Evolutionary conservation across 768 basidiomycete species (phyloP).

Genomic region (Xerocomellus chrysenteron): DNA sequence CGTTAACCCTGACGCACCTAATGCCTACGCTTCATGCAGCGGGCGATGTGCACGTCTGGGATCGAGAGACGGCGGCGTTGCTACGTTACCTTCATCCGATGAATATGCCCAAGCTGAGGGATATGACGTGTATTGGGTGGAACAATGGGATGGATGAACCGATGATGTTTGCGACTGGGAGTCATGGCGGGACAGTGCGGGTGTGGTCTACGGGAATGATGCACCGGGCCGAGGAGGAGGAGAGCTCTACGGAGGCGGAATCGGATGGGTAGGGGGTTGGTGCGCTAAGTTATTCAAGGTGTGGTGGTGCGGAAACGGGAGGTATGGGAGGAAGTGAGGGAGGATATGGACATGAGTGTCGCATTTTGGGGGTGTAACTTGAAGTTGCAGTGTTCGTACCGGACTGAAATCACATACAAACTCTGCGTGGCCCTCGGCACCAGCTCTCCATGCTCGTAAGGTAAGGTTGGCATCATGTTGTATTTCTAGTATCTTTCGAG

Average conservation of each 20-base stretch:
- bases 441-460: too few relatives aligned
- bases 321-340: neutral
- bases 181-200: slow-evolving; percentile 73
- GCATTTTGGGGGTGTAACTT: neutral
- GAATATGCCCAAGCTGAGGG: slow-evolving; percentile 46
- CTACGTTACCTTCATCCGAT: slow-evolving; percentile 67
- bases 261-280: slow-evolving; percentile 14
- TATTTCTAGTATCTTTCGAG: too few relatives aligned
- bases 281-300: neutral
- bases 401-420: too few relatives aligned
- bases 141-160: slow-evolving; percentile 53
- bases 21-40: slow-evolving; percentile 37
- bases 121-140: slow-evolving; percentile 83
- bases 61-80: slow-evolving; percentile 71
- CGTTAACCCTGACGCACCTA: neutral
- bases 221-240: neutral
- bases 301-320: neutral
- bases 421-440: too few relatives aligned
- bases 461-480: too few relatives aligned
- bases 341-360: neutral
- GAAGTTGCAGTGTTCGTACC: too few relatives aligned
- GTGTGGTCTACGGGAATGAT: slow-evolving; percentile 60
- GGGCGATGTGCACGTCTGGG: slow-evolving; percentile 85
- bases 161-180: slow-evolving; percentile 65
- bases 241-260: slow-evolving; percentile 20